Conservation (phyloP, 208 protist species). For the Leishmania major region DNA sequence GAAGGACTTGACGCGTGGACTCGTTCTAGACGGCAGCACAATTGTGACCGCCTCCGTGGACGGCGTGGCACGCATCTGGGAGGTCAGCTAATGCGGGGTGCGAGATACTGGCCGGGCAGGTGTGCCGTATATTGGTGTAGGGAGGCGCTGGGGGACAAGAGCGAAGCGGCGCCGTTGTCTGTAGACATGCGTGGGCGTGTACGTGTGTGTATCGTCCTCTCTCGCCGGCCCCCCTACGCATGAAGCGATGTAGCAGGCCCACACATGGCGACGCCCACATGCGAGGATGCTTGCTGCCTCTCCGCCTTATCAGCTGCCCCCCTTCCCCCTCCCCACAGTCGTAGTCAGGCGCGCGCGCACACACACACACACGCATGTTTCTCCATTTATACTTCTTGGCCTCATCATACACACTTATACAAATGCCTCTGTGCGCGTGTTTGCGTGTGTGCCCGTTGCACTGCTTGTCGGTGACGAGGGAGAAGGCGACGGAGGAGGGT, state of each 20-base stretch:
- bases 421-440: not conserved
- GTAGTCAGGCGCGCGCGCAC: not conserved
- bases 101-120: not conserved
- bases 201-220: not conserved
- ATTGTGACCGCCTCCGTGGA: constrained; percentile 89
- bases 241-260: not conserved
- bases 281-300: not conserved
- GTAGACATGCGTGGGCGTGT: not conserved
- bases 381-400: not conserved
- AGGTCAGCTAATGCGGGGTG: constrained; percentile 43
- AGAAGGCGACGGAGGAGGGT: not conserved
- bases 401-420: not conserved
- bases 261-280: not conserved
- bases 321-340: not conserved
- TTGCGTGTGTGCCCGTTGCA: not conserved
- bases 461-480: not conserved
- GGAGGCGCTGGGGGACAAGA: not conserved
- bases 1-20: constrained; percentile 84
- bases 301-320: not conserved
- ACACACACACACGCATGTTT: not conserved
- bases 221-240: not conserved
- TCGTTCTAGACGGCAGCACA: constrained; percentile 76
- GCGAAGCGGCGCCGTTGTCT: not conserved
- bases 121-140: not conserved
- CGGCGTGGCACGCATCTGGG: constrained; percentile 82